A percentile compares a stretch with the other conserved stretches of the same genome.
These are phyloP conservation scores for Nicotiana benthamiana DNA, from an alignment of 257 asterid genomes.

Conservation along the genomic window DNA sequence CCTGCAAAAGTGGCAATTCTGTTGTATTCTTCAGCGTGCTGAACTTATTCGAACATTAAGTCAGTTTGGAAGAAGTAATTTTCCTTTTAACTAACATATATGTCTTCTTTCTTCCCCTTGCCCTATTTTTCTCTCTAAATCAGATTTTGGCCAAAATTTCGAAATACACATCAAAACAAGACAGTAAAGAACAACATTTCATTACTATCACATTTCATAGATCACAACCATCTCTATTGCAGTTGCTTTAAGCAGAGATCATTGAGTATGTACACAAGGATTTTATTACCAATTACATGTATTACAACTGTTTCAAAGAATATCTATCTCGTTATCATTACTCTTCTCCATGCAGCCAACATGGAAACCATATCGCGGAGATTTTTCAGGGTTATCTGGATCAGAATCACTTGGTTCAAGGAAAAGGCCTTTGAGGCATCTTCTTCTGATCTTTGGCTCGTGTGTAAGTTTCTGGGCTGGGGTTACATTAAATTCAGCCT, in stretches of 20 bases:
- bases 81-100: neutral
- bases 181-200: neutral
- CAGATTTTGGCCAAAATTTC: neutral
- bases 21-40: neutral
- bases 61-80: neutral
- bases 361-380: constrained; percentile 37
- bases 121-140: neutral
- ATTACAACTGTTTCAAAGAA: constrained; percentile 15
- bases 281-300: neutral
- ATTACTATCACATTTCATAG: neutral
- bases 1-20: neutral
- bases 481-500: constrained; percentile 33
- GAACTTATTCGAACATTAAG: neutral
- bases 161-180: neutral
- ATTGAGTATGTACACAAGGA: neutral
- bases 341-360: constrained; percentile 34
- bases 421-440: constrained; percentile 70
- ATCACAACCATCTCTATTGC: neutral
- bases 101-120: neutral
- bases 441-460: constrained; percentile 58
- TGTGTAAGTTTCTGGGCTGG: constrained; percentile 37
- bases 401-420: constrained; percentile 75
- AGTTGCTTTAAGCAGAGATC: neutral
- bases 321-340: constrained; percentile 17
- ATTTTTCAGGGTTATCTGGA: constrained; percentile 21